Evolutionary conservation across 257 asterid species (phyloP).

Genomic region (Sherardia arvensis): DNA sequence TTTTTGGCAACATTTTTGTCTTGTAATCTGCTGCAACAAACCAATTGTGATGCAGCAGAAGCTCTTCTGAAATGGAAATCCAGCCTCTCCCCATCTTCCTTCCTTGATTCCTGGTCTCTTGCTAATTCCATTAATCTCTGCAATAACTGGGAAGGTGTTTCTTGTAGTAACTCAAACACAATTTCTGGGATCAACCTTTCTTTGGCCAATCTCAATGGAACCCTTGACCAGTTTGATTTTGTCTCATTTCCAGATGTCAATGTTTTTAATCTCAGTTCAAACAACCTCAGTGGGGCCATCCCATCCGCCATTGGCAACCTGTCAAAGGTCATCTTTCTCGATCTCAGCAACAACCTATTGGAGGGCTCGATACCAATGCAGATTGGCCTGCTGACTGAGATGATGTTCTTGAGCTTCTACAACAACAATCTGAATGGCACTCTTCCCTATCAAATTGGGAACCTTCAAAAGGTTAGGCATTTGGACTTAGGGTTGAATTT

Average conservation of each 20-base stretch:
- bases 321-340: slow-evolving; percentile 41
- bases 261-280: slow-evolving; percentile 30
- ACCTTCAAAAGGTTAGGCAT: slow-evolving; percentile 38
- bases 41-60: slow-evolving; percentile 36
- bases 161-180: background rate
- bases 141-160: background rate
- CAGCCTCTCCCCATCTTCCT: slow-evolving; percentile 24
- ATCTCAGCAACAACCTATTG: slow-evolving; percentile 47
- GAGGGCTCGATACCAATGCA: slow-evolving; percentile 40
- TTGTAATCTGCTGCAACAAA: slow-evolving; percentile 18
- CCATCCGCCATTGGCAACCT: slow-evolving; percentile 54
- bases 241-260: slow-evolving; percentile 32
- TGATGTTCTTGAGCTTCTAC: slow-evolving; percentile 35
- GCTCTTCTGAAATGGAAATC: slow-evolving; percentile 56
- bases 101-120: slow-evolving; percentile 4
- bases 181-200: slow-evolving; percentile 39
- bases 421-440: slow-evolving; percentile 44
- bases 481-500: slow-evolving; percentile 62
- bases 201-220: slow-evolving; percentile 31
- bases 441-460: slow-evolving; percentile 53
- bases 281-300: slow-evolving; percentile 47
- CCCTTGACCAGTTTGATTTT: slow-evolving; percentile 36
- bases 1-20: slow-evolving; percentile 18
- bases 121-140: background rate
- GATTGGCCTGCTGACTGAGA: slow-evolving; percentile 44